Evolutionary conservation across 75 land plant species (phyloP), one percentile per base, ranked within the genome.

Genomic region (Pinus taeda): DNA sequence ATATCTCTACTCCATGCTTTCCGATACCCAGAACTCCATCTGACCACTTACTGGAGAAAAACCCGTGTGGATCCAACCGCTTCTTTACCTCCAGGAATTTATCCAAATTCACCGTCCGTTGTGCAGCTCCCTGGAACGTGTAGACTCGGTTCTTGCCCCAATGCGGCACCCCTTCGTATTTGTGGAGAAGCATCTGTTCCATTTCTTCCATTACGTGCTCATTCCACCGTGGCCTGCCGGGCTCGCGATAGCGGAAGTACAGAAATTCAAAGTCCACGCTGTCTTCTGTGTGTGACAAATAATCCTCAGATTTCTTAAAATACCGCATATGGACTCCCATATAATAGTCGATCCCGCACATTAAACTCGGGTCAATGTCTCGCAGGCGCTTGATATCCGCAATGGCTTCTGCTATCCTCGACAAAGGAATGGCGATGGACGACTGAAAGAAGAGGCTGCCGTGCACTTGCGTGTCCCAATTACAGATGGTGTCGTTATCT

Each of bases 11-110:
- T 1, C 33, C 33, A 30, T 30, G 33, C 33, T 30, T 30, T 30
- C 33, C 33, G 21, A 26, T 20, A 15, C 83, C 83, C 29, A 81
- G 24, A 14, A 81, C 67, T 36, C 74, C 80, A 59, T 81, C 83
- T 3, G 81, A 79, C 83, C 83, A 81, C 30, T 81, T 80, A n/a
- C 74, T 81, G 3, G 83, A 81, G 56, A 81, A 81, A 15, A 77
- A 39, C 4, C 74, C 81, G 5, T 30, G 22, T 11, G 83, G 83
- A 59, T 81, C 83, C 6, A 69, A 42, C 60, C 81, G 66, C 24
- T 61, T 6, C 21, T 49, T 55, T 3, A 29, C 80, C 22, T 81
- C 57, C 15, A 81, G 5, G 17, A 81, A 81, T 8, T 79, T 70
- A 2, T 45, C 36, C 72, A 67, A 3, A 24, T 8, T 66, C 2